phyloP scores from a whole-genome alignment of 1,139 yeast species.

The Pichiaceae sp. region DNA sequence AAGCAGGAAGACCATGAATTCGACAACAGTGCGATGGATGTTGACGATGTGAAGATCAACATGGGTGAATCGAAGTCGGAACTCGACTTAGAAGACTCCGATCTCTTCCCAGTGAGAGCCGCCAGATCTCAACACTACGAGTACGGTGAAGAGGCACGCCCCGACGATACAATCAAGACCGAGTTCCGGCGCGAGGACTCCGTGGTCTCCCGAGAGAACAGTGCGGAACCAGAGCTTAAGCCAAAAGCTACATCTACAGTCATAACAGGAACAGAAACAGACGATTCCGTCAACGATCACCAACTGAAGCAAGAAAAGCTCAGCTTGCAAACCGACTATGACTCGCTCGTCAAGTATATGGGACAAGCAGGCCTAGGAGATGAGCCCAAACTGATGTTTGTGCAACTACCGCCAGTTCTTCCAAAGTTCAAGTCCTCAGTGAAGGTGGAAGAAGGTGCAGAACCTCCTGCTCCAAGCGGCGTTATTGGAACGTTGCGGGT shows the following conservation, averaged over 20 bases:
- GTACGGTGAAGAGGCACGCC: slow-evolving; percentile 20
- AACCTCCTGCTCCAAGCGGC: slow-evolving; percentile 32
- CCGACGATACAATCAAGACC: slow-evolving; percentile 20
- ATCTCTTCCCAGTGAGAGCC: slow-evolving; percentile 43
- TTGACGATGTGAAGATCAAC: slow-evolving; percentile 40
- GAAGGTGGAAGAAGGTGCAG: slow-evolving; percentile 11
- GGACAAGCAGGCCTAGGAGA: slow-evolving; percentile 6
- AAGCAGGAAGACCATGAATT: slow-evolving; percentile 2
- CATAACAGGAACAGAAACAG: neutral
- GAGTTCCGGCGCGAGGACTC: slow-evolving; percentile 20
- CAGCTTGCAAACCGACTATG: slow-evolving; percentile 27
- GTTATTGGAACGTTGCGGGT: slow-evolving; percentile 63
- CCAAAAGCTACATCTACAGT: neutral
- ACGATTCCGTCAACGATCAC: slow-evolving; percentile 14
- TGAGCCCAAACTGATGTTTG: slow-evolving; percentile 28
- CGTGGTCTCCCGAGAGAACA: slow-evolving; percentile 15
- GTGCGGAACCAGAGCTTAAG: slow-evolving; percentile 10
- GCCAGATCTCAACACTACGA: slow-evolving; percentile 34
- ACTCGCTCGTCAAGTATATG: slow-evolving; percentile 23
- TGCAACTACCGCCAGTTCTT: slow-evolving; percentile 66
- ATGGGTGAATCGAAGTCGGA: slow-evolving; percentile 41
- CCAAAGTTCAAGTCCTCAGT: slow-evolving; percentile 39
- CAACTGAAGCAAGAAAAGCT: slow-evolving; percentile 27
- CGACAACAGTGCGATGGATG: slow-evolving; percentile 17
- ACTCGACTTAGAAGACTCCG: slow-evolving; percentile 41